Base-by-base conservation (phyloP, 805 yeast genomes). In the Wickerhamiella azyma region DNA sequence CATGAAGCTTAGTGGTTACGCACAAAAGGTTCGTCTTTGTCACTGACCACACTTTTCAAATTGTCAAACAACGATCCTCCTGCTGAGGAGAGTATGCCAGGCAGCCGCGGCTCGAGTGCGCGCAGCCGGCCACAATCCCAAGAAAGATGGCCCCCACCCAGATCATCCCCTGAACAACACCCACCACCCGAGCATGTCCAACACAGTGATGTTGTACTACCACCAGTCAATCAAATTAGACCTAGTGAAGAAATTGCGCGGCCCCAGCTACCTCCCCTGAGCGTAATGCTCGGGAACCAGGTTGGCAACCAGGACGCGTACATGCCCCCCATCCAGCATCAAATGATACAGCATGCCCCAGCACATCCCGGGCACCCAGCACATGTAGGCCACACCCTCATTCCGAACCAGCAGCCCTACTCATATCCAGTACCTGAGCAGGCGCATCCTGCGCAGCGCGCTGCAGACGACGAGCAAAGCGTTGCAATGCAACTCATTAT, bases 401-500 rank as follows among this genome's bases (percentile, higher is more conserved):
- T n/a, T 8, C 33, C 5, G 33, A 10, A 8, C 14, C 13, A n/a
- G 5, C 33, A 13, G 5, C 33, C 14, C 3, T 11, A 29, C 9
- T 13, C 33, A 29, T 11, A 4, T 3, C 14, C 33, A 8, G 9
- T 29, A 3, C 13, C 33, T 5, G 14, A 29, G 8, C 33, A 29
- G 5, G 13, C 9, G 33, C 33, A 11, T 11, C 14, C 4, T 8
- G 24, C 9, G 17, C 21, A 35, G n/a, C 37, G 24, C 2, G 11
- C n/a, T 17, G n/a, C 9, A 11, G 39, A 36, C n/a, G 45, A 35
- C 13, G 45, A 42, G 29, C 45, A 42, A 9, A 42, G 26, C 28
- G 48, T 46, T 30, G 48, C 48, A 7, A 46, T 46, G 14, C 36
- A 40, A 2, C 45, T 46, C 9, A 28, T 40, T 14, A 17, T 40